Evolutionary conservation across 257 asterid genomes (phyloP).

Genomic region (Gentiana straminea): DNA sequence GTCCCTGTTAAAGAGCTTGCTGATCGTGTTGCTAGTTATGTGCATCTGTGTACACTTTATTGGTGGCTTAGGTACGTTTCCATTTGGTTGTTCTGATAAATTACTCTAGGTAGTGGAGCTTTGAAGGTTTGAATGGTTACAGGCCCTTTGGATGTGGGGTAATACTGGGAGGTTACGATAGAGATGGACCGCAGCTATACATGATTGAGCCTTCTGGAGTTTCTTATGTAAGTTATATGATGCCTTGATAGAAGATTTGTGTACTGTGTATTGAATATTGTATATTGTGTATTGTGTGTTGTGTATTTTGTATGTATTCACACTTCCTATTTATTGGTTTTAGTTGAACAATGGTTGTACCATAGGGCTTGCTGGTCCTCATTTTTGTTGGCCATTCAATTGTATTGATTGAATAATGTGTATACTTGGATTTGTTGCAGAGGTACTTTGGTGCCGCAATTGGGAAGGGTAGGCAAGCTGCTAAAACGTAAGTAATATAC

Average conservation of each 20-base stretch:
- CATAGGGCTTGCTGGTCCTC: background rate
- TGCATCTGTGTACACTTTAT: slow-evolving; percentile 89
- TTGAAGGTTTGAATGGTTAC: slow-evolving; percentile 11
- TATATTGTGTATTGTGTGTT: background rate
- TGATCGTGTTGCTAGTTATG: slow-evolving; percentile 88
- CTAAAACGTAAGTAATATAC: background rate
- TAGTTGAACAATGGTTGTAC: too few species aligned
- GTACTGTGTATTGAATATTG: background rate
- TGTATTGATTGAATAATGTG: background rate
- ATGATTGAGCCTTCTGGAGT: background rate
- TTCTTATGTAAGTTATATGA: background rate
- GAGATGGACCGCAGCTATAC: background rate
- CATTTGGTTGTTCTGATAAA: background rate
- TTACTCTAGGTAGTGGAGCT: slow-evolving; percentile 12
- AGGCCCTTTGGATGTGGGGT: slow-evolving; percentile 96
- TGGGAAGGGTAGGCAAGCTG: background rate
- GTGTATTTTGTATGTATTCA: background rate
- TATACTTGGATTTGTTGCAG: background rate
- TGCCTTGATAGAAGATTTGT: background rate
- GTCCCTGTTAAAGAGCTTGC: slow-evolving; percentile 92
- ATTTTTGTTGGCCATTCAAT: background rate
- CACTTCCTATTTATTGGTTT: background rate
- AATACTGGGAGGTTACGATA: slow-evolving; percentile 22
- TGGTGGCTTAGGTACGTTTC: slow-evolving; percentile 91
- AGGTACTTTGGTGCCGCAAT: background rate